Base-by-base conservation (phyloP, 2,329 filamentous ascomycete genomes). In the Fusarium torulosum region DNA sequence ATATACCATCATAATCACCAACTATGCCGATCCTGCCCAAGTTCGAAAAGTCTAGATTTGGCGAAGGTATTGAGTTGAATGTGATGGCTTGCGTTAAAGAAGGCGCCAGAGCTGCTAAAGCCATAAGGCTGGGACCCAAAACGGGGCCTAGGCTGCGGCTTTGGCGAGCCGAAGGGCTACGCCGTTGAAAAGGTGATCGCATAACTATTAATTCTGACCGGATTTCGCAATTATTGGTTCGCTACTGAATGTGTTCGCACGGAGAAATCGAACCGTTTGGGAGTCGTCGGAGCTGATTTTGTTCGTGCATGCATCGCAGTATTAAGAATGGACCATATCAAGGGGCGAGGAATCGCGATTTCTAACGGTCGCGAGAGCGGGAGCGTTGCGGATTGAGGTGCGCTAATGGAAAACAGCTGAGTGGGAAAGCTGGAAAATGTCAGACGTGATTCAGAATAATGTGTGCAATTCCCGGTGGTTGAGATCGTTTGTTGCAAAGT, bases 1-100 rank as follows among this genome's bases (percentile, higher is more conserved):
- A 97, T 73, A 98, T 91, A 54, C 94, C 93, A 74, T 92, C 89
- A 77, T 97, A 99, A 79, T 97, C 90, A 72, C 96, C 96, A 2
- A 89, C 91, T 60, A 99, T 85, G 54, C 92, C 94, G 70, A 97
- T 90, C 72, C 91, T 88, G 59, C 96, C 96, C 35, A 99, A 83
- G 58, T 89, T 82, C 27, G 86, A 87, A 60, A 97, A 85, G 76
- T 97, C 91, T 75, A 99, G 87, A 74, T 94, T 89, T 57, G 91
- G 83, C 15, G 88, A 82, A 4, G 92, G 88, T 38, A 88, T 85
- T 15, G 87, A 78, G 44, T 82, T 86, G 77, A 92, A 90, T 29
- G 81, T 84, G 63, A 89, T 79, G 38, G 86, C 87, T 23, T 79
- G 75, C 43, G 83, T 79, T 44, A 85, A 60, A 11, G 80, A 79